Evolutionary conservation across 75 land plant species (phyloP).

Genomic region (Cupressus sempervirens): DNA sequence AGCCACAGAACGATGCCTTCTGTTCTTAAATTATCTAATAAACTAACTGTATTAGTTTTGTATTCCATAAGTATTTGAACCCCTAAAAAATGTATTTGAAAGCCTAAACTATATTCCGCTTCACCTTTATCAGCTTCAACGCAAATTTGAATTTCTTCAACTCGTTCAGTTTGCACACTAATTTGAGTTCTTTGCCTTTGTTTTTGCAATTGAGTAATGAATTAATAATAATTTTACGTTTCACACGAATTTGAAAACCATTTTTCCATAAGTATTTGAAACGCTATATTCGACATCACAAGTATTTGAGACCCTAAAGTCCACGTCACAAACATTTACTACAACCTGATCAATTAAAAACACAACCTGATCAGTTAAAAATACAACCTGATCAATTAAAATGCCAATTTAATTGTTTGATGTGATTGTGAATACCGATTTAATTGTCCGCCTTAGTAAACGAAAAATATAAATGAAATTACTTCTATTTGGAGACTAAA

Average conservation of each 20-base stretch:
- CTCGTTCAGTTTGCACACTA: not conserved
- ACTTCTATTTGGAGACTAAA: not conserved
- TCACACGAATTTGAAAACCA: too few species aligned
- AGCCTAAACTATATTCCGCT: not conserved
- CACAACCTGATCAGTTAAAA: not conserved
- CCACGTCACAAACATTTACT: not conserved
- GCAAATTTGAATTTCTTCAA: not conserved
- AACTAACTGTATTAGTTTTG: too few species aligned
- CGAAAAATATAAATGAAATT: not conserved
- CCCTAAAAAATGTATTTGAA: too few species aligned
- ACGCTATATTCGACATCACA: not conserved
- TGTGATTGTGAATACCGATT: not conserved
- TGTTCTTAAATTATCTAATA: too few species aligned
- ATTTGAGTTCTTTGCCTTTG: not conserved
- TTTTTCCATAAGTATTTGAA: not conserved
- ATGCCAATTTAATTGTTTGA: not conserved
- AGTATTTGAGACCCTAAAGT: not conserved
- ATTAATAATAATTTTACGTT: too few species aligned
- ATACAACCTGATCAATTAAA: not conserved
- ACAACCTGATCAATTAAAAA: not conserved
- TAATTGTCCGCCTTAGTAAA: not conserved
- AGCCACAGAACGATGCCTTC: too few species aligned
- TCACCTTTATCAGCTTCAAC: not conserved
- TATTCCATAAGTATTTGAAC: not conserved
- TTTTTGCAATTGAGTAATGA: too few species aligned